These are phyloP conservation scores for Pseudogymnoascus sp. DNA, from an alignment of 2,329 filamentous ascomycete species.

Conservation along the genomic window DNA sequence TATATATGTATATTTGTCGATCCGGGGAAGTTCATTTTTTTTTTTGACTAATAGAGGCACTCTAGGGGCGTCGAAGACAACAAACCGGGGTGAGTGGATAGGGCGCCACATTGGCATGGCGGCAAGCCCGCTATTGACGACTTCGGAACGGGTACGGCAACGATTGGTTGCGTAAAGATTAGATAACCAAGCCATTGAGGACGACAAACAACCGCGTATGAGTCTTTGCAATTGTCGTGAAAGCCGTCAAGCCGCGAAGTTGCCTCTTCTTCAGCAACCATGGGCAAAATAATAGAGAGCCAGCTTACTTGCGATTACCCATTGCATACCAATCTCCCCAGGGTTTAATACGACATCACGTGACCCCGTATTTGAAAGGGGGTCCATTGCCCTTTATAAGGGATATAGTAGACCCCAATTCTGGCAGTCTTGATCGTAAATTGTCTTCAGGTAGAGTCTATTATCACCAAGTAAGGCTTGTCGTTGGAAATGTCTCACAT, in stretches of 20 bases:
- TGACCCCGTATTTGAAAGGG: neutral
- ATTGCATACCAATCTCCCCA: neutral
- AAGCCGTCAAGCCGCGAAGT: neutral
- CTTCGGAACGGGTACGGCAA: neutral
- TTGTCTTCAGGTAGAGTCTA: neutral
- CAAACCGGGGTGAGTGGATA: neutral
- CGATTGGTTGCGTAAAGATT: neutral
- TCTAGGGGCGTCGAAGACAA: neutral
- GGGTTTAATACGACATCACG: neutral
- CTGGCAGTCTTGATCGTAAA: neutral
- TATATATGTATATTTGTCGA: neutral
- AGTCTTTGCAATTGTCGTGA: neutral
- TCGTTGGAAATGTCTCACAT: conserved; percentile 4
- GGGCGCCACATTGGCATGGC: neutral
- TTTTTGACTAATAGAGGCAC: neutral
- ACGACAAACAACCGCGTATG: conserved; percentile 3
- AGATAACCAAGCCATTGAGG: neutral
- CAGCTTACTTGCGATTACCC: neutral
- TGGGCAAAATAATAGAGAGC: neutral
- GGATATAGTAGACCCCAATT: neutral
- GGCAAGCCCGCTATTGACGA: neutral
- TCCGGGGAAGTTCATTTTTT: neutral
- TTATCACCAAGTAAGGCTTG: neutral
- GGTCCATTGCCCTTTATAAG: neutral
- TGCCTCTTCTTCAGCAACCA: neutral